A percentile compares a stretch with the other conserved stretches of the same genome.
phyloP scores from a whole-genome alignment of 805 yeast genomes.

The Kodamaea kakaduensis region DNA sequence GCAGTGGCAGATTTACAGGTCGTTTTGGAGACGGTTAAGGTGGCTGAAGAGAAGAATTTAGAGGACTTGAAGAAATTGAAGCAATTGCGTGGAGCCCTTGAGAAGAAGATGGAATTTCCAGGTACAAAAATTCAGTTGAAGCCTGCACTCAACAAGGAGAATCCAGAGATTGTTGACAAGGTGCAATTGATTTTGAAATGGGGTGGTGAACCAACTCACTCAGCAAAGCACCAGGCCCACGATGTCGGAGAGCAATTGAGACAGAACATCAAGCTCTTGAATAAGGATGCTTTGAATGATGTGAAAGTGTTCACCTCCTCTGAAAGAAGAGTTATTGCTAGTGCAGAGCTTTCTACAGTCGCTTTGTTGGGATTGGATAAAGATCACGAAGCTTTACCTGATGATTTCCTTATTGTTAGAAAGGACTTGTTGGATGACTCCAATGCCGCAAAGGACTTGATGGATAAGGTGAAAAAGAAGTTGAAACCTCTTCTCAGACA shows the following conservation, averaged over 20 bases:
- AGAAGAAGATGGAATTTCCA: constrained; percentile 83
- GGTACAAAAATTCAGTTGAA: constrained; percentile 96
- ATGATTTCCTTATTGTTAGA: constrained; percentile 73
- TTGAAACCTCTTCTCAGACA: constrained; percentile 89
- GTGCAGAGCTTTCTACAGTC: constrained; percentile 83
- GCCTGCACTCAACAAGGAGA: constrained; percentile 67
- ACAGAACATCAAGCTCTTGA: constrained; percentile 83
- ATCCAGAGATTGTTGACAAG: constrained; percentile 73
- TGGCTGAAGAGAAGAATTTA: constrained; percentile 72
- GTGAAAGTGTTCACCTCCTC: constrained; percentile 87
- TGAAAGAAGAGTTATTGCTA: constrained; percentile 89
- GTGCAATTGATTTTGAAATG: constrained; percentile 94
- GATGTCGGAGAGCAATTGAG: constrained; percentile 96
- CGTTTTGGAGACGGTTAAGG: constrained; percentile 77
- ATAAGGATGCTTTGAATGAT: constrained; percentile 78
- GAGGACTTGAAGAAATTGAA: constrained; percentile 78
- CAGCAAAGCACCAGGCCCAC: constrained; percentile 89
- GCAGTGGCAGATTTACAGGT: constrained; percentile 81
- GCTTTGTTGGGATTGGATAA: constrained; percentile 69
- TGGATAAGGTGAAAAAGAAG: constrained; percentile 97
- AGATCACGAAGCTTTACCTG: constrained; percentile 49
- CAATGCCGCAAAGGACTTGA: constrained; percentile 94
- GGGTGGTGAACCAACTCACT: constrained; percentile 99
- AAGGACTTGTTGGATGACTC: constrained; percentile 93
- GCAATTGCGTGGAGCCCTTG: constrained; percentile 77